Percentiles rank a stretch among this genome's conserved stretches.
Conservation (phyloP, 257 asterid species). For the Lavandula angustifolia region DNA sequence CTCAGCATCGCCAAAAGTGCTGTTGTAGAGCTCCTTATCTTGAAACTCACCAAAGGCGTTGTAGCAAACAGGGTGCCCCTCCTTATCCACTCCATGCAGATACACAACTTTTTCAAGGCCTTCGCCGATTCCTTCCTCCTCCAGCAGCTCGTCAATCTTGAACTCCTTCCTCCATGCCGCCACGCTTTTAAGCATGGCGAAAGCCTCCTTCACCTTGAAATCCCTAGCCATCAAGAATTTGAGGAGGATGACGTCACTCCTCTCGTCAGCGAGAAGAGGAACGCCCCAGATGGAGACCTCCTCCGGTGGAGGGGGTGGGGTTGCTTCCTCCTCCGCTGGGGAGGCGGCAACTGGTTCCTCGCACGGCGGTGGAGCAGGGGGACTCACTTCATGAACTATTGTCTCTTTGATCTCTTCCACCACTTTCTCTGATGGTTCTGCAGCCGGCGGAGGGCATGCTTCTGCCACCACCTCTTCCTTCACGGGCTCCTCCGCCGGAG, state of each 20-base stretch:
- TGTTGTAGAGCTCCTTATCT: conserved; percentile 79
- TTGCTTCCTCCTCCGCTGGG: conserved; percentile 33
- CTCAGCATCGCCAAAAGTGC: conserved; percentile 79
- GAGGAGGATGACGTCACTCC: conserved; percentile 75
- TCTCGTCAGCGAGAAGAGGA: conserved; percentile 69
- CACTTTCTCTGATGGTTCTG: conserved; percentile 30
- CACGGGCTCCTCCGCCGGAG: conserved; percentile 25
- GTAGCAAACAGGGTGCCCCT: conserved; percentile 84
- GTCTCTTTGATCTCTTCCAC: conserved; percentile 65
- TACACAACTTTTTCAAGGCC: conserved; percentile 87
- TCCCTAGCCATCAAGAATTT: conserved; percentile 87
- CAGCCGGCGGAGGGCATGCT: conserved; percentile 25
- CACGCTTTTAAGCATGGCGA: conserved; percentile 81
- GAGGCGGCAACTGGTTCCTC: conserved; percentile 45
- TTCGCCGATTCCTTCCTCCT: conserved; percentile 49
- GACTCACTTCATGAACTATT: conserved; percentile 69
- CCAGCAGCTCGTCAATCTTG: conserved; percentile 64
- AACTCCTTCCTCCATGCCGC: conserved; percentile 83
- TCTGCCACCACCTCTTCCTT: conserved; percentile 37
- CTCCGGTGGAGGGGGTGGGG: conserved; percentile 56
- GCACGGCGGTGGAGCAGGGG: conserved; percentile 44
- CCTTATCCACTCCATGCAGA: conserved; percentile 77
- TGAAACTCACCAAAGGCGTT: conserved; percentile 88
- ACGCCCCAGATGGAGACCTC: conserved; percentile 85
- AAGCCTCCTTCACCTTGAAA: conserved; percentile 86